Evolutionary conservation across 352 stramenopile genomes (phyloP), one percentile per base, ranked within the genome.

Genomic region (Pythium insidiosum): DNA sequence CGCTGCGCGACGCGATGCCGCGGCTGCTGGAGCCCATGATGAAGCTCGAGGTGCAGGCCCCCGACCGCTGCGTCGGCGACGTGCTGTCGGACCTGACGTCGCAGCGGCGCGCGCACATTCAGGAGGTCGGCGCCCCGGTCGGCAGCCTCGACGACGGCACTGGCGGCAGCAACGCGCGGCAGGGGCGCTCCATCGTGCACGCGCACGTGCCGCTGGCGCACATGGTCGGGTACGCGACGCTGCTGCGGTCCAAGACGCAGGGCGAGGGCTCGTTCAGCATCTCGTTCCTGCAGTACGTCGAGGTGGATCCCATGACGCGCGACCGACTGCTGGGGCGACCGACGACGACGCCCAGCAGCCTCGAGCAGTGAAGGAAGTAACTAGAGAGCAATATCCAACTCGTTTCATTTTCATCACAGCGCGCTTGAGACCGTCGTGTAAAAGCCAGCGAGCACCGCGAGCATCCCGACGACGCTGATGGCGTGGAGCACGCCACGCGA

Each of bases 221-320:
- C 60, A 87, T 93, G 74, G 64, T 93, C 29, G 80, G 80, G 5
- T 93, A 87, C 50, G 66, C 80, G 30, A 93, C 80, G 12, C 33
- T 79, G 18, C 43, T 93, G 36, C 80, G 80, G 5, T 93, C 80
- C 6, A 84, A 77, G 49, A 92, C 80, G 7, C 68, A 85, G 45
- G 76, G 80, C 29, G 69, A 91, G 64, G 78, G 73, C 22, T 76
- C 67, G n/a, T 91, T 91, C 48, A 70, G 60, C 20, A 87, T 88
- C 33, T 66, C 84, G 31, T 87, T 88, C 38, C 52, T 76, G 44
- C 66, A 79, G 40, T 90, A 90, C 59, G 51, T 73, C 11, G 62
- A 71, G 29, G 73, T 89, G 12, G 71, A 84, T 37, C 19, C 54
- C 0, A 61, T 61, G 21, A 83, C 69, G 25, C 67, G 59, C 28